Conservation (phyloP, 2,329 filamentous ascomycete species). For the Verticillium klebahnii region DNA sequence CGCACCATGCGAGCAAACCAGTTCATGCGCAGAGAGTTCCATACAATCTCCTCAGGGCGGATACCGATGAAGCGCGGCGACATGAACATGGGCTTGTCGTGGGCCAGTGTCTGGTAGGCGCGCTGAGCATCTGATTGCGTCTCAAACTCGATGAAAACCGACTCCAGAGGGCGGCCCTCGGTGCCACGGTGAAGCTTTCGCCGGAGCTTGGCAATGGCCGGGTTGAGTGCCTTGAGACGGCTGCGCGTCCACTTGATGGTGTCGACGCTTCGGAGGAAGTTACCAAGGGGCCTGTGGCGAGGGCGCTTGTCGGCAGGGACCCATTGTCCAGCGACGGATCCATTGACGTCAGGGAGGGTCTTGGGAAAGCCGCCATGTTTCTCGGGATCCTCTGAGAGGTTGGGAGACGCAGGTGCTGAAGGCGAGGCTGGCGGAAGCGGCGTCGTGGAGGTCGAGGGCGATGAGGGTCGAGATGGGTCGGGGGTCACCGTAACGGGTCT, state of each 20-base stretch:
- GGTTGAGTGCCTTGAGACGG: constrained; percentile 32
- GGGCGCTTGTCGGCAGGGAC: constrained; percentile 69
- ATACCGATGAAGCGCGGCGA: constrained; percentile 79
- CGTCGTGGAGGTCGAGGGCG: neutral
- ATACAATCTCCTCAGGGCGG: constrained; percentile 76
- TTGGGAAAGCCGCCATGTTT: constrained; percentile 21
- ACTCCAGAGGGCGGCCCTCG: constrained; percentile 53
- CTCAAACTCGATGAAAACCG: constrained; percentile 91
- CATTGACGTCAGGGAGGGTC: constrained; percentile 33
- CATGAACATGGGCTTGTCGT: constrained; percentile 80
- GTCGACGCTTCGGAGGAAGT: constrained; percentile 85
- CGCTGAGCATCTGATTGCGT: constrained; percentile 78
- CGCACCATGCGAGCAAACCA: constrained; percentile 77
- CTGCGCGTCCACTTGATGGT: constrained; percentile 85
- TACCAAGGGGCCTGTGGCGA: constrained; percentile 61
- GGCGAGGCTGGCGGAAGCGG: neutral
- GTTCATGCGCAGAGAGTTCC: constrained; percentile 65
- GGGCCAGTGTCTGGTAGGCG: constrained; percentile 77
- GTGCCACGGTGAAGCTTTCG: constrained; percentile 60
- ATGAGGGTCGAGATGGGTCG: neutral
- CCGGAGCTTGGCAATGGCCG: constrained; percentile 57
- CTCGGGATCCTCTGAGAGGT: constrained; percentile 10
- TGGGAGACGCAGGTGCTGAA: neutral
- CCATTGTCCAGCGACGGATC: constrained; percentile 66
- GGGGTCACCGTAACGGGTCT: constrained; percentile 21